These are phyloP conservation scores for Penstemon barbatus DNA, from an alignment of 257 asterid species.

Conservation along the genomic window DNA sequence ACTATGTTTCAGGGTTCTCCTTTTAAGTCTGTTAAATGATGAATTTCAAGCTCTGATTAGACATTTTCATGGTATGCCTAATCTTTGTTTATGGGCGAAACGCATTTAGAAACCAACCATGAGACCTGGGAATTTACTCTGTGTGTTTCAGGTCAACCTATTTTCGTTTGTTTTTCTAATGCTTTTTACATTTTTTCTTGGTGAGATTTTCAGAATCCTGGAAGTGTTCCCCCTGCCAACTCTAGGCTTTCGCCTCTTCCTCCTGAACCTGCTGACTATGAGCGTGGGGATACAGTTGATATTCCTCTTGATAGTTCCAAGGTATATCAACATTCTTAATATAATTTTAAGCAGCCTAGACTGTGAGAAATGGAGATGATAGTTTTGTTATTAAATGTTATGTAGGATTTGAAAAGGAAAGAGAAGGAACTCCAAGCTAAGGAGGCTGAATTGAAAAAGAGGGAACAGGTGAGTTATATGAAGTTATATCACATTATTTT, in stretches of 20 bases:
- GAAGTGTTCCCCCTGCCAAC: conserved; percentile 64
- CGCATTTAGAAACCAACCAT: too few relatives aligned
- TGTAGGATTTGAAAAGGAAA: conserved; percentile 63
- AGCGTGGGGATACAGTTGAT: conserved; percentile 68
- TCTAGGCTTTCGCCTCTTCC: conserved; percentile 91
- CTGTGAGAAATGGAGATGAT: conserved; percentile 22
- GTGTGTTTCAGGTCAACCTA: too few relatives aligned
- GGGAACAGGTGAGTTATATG: conserved; percentile 94
- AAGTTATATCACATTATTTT: conserved; percentile 18
- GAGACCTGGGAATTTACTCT: too few relatives aligned
- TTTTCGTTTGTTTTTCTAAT: background rate
- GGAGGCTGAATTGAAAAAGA: conserved; percentile 82
- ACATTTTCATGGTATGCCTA: too few relatives aligned
- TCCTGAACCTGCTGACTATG: conserved; percentile 83
- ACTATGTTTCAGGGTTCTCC: too few relatives aligned
- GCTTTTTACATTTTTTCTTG: background rate
- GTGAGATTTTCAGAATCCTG: conserved; percentile 53
- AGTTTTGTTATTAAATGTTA: background rate
- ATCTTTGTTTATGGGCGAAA: too few relatives aligned
- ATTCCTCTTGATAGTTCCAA: conserved; percentile 69
- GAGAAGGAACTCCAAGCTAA: conserved; percentile 85
- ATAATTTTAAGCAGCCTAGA: conserved; percentile 3
- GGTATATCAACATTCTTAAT: conserved; percentile 38
- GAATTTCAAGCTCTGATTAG: too few relatives aligned
- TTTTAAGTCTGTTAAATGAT: too few relatives aligned